A percentile compares a stretch with the other conserved stretches of the same genome.
Conservation (phyloP, 73 alveolate genomes). For the Blepharisma stoltei region DNA sequence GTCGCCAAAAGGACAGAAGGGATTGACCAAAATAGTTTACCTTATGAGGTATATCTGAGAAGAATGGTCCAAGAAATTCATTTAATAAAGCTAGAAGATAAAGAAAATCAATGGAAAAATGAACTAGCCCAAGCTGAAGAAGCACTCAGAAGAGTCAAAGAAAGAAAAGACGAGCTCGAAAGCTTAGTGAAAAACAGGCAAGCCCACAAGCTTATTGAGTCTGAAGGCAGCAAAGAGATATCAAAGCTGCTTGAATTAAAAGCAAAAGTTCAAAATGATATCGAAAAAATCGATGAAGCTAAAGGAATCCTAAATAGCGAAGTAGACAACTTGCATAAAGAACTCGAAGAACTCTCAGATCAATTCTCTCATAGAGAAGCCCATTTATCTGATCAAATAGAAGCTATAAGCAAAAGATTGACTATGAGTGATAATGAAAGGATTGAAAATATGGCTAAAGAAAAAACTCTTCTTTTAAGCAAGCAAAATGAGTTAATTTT, state of each 20-base stretch:
- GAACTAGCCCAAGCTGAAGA: background rate
- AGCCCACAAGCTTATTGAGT: background rate
- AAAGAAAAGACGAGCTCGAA: background rate
- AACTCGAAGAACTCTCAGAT: background rate
- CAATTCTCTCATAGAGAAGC: background rate
- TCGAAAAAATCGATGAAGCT: background rate
- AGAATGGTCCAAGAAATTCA: background rate
- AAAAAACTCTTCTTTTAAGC: background rate
- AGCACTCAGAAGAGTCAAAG: background rate
- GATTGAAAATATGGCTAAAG: background rate
- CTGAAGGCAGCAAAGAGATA: conserved; percentile 23
- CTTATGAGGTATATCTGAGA: background rate
- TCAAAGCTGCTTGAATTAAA: conserved; percentile 5
- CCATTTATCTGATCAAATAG: background rate
- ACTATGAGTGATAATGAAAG: conserved; percentile 22
- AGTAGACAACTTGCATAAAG: background rate
- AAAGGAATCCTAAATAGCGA: background rate
- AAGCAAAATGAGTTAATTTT: background rate
- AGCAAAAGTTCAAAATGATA: background rate
- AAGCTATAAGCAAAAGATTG: background rate
- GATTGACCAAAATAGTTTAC: background rate
- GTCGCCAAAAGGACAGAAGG: background rate
- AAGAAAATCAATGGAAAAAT: conserved; percentile 2
- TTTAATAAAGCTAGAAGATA: background rate
- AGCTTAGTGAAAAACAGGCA: background rate